phyloP scores from a whole-genome alignment of 2,329 filamentous ascomycete genomes.

The Phaeoacremonium minimum region DNA sequence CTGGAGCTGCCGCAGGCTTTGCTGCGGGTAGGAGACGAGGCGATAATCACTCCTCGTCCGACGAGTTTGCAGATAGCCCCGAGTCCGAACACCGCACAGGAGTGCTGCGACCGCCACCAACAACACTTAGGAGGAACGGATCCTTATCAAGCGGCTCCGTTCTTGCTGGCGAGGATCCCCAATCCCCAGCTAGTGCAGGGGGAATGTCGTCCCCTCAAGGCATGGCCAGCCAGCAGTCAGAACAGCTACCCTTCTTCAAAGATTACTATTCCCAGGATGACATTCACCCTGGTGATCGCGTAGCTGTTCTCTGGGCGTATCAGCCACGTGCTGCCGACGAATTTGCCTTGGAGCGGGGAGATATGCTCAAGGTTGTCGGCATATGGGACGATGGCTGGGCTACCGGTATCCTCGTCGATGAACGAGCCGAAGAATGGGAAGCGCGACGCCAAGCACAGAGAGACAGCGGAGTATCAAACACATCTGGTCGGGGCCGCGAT shows the following conservation, averaged over 20 bases:
- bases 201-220: slow-evolving; percentile 83
- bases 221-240: slow-evolving; percentile 83
- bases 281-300: slow-evolving; percentile 85
- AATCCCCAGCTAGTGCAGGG: slow-evolving; percentile 68
- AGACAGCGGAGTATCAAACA: slow-evolving; percentile 89
- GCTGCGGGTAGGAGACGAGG: slow-evolving; percentile 37
- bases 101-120: slow-evolving; percentile 54
- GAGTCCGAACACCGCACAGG: slow-evolving; percentile 58
- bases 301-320: slow-evolving; percentile 93
- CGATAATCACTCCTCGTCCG: slow-evolving; percentile 63
- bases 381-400: slow-evolving; percentile 99
- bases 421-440: slow-evolving; percentile 87
- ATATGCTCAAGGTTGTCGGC: slow-evolving; percentile 96
- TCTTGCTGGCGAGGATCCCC: slow-evolving; percentile 64
- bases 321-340: slow-evolving; percentile 91
- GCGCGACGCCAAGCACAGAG: slow-evolving; percentile 70
- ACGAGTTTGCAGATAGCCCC: slow-evolving; percentile 68
- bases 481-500: slow-evolving; percentile 56
- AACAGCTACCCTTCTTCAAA: slow-evolving; percentile 94
- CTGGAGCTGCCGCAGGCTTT: slow-evolving; percentile 43
- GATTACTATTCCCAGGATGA: slow-evolving; percentile 98
- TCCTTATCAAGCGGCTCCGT: slow-evolving; percentile 84
- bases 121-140: slow-evolving; percentile 67
- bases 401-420: slow-evolving; percentile 79
- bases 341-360: slow-evolving; percentile 86